phyloP scores from a whole-genome alignment of 2,329 filamentous ascomycete species.

The Rhexocercosporidium sp. region DNA sequence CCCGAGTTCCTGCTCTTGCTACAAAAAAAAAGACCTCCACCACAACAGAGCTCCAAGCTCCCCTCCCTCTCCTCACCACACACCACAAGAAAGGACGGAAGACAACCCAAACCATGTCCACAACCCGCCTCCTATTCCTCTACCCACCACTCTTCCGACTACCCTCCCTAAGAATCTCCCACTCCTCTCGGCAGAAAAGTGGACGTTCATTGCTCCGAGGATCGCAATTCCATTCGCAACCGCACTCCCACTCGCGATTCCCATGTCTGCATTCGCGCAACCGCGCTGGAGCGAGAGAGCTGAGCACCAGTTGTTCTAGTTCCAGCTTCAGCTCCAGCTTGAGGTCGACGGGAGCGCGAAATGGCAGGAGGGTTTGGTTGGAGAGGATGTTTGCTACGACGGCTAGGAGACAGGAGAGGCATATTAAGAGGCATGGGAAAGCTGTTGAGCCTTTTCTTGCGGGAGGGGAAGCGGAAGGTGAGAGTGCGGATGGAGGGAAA shows the following conservation, averaged over 20 bases:
- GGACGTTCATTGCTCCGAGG: neutral
- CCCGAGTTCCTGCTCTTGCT: neutral
- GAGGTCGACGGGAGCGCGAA: neutral
- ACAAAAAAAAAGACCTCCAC: neutral
- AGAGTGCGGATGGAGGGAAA: slow-evolving; percentile 29
- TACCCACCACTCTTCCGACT: slow-evolving; percentile 69
- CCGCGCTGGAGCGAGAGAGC: slow-evolving; percentile 18
- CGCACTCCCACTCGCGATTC: neutral
- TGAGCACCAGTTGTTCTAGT: slow-evolving; percentile 19
- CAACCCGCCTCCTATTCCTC: slow-evolving; percentile 67
- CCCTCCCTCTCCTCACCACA: neutral
- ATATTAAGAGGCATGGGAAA: slow-evolving; percentile 63
- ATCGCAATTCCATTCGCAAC: neutral
- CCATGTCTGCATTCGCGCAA: neutral
- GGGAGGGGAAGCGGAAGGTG: slow-evolving; percentile 37
- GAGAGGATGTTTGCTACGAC: slow-evolving; percentile 45
- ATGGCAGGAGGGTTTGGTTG: slow-evolving; percentile 32
- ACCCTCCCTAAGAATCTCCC: slow-evolving; percentile 49
- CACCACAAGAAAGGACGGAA: neutral
- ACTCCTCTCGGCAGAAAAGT: slow-evolving; percentile 44
- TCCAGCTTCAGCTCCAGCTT: neutral
- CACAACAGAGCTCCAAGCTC: neutral
- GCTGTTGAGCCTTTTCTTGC: slow-evolving; percentile 59
- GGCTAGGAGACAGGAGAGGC: slow-evolving; percentile 47
- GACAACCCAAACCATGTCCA: slow-evolving; percentile 56